Percentiles rank a stretch among this genome's conserved stretches.
Evolutionary conservation across 352 stramenopile species (phyloP).

Genomic region (Phytophthora palmivora): DNA sequence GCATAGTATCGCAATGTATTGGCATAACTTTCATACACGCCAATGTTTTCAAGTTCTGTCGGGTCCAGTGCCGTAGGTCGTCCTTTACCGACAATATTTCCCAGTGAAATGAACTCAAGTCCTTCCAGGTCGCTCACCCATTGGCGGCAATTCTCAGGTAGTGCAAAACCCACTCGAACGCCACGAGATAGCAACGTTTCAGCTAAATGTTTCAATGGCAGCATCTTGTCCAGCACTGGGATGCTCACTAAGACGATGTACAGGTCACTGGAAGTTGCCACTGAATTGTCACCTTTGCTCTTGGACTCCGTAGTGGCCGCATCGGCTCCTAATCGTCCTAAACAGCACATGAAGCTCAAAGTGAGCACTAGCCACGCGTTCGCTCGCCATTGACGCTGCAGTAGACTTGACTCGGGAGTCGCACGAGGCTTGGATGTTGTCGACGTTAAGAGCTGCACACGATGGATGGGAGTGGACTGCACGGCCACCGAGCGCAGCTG

Average conservation of each 20-base stretch:
- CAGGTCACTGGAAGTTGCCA: constrained; percentile 35
- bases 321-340: constrained; percentile 14
- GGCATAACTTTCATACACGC: constrained; percentile 76
- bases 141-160: constrained; percentile 83
- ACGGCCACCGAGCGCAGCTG: constrained; percentile 60
- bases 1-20: constrained; percentile 75
- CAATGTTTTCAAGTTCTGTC: constrained; percentile 41
- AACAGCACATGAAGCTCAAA: constrained; percentile 34
- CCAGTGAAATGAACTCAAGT: constrained; percentile 84
- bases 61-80: constrained; percentile 34
- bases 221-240: constrained; percentile 83
- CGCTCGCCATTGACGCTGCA: constrained; percentile 41
- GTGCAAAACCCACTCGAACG: constrained; percentile 78
- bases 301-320: constrained; percentile 17
- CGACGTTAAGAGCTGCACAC: constrained; percentile 35
- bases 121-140: constrained; percentile 79
- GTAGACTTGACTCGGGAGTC: constrained; percentile 12
- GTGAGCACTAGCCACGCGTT: constrained; percentile 46
- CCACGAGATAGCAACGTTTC: constrained; percentile 77
- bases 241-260: constrained; percentile 89
- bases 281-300: constrained; percentile 14
- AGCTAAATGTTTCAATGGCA: constrained; percentile 82
- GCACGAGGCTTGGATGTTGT: constrained; percentile 1
- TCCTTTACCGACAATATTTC: constrained; percentile 60
- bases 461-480: constrained; percentile 57